Evolutionary conservation across 2,329 filamentous ascomycete genomes (phyloP), one percentile per base, ranked within the genome.

Genomic region (Camillea tinctor): DNA sequence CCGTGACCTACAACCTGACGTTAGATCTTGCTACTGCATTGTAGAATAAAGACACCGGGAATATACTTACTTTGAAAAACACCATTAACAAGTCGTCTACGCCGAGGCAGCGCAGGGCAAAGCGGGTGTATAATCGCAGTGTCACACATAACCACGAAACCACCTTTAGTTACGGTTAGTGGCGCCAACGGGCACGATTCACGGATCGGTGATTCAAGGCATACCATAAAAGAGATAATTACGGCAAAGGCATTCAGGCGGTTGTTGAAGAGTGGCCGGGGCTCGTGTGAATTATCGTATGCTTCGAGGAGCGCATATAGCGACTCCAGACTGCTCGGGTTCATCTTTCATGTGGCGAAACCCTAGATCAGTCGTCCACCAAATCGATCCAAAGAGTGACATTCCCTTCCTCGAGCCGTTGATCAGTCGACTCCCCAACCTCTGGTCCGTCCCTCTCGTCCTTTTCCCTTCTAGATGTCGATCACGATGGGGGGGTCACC

Each of bases 81-180:
- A 74, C 56, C 19, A 77, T 71, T 49, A 75, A 75, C 1, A 75
- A 23, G 60, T 77, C 74, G 54, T 77, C 75, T 70, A 68, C 74
- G 19, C 75, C 74, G 4, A 73, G 56, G 20, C 69, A 69, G 24
- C 60, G 64, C 26, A 74, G 59, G 26, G 68, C 63, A 22, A 68
- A 62, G 15, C 74, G 69, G 6, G 71, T 68, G 40, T 68, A 71
- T 58, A 74, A 40, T 52, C 72, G 64, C 36, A 73, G 54, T 23
- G 36, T 30, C 5, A 73, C 71, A 52, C 70, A 72, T 21, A 67
- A 55, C 60, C 65, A 70, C 8, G 71, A 72, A 13, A 73, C 51
- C 11, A 66, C 23, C 71, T 73, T 19, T 15, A 15, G 30, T 21
- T 23, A 49, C 30, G 6, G 23, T 64, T 44, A 64, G 61, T 23